Percentiles rank a stretch among this genome's conserved stretches.
phyloP scores from a whole-genome alignment of 805 yeast genomes.

The Saturnispora kantuleensis region DNA sequence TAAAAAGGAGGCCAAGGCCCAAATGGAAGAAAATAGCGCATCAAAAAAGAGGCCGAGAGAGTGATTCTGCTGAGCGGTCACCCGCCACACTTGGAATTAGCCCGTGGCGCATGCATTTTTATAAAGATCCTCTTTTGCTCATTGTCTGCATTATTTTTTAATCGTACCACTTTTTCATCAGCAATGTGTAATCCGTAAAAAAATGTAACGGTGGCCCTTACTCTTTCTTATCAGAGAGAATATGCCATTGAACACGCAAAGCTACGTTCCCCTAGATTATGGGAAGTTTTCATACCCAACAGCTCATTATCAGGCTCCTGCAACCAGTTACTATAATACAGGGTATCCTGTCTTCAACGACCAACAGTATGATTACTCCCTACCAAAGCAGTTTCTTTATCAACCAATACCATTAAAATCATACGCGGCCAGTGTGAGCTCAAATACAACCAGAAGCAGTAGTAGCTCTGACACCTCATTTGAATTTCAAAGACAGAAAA shows the following conservation, averaged over 20 bases:
- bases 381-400: too few relatives aligned
- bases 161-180: too few relatives aligned
- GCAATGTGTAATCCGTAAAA: too few relatives aligned
- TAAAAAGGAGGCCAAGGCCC: constrained; percentile 13
- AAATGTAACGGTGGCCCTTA: too few relatives aligned
- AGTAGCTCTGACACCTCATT: neutral
- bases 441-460: too few relatives aligned
- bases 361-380: too few relatives aligned
- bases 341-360: too few relatives aligned
- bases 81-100: neutral
- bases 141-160: too few relatives aligned
- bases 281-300: neutral
- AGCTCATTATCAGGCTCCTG: neutral
- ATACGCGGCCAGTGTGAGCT: too few relatives aligned
- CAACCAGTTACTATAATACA: neutral
- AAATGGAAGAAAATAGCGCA: constrained; percentile 15
- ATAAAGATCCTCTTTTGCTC: neutral
- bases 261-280: neutral
- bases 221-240: neutral
- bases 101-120: neutral
- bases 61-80: constrained; percentile 1
- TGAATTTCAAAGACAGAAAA: neutral
- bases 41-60: constrained; percentile 7
- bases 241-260: constrained; percentile 3
- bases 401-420: too few relatives aligned